Evolutionary conservation across 2,329 filamentous ascomycete genomes (phyloP), one percentile per base, ranked within the genome.

Genomic region (Thelonectria olida): DNA sequence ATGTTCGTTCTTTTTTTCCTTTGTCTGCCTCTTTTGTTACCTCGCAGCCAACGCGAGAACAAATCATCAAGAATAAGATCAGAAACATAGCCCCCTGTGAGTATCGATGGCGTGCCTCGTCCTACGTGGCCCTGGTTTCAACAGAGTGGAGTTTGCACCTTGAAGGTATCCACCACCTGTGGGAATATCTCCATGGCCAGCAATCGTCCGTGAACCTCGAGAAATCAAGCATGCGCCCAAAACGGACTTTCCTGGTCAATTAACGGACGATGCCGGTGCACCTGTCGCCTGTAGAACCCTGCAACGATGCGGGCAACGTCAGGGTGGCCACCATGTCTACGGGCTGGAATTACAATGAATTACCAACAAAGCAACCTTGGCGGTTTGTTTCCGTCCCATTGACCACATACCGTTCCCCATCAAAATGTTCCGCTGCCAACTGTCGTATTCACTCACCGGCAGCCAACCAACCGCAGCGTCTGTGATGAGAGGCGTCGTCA

Each of bases 91-190:
- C 20, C 10, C 25, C 47, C 36, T 12, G 34, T 51, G 20, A 52
- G 47, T 25, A 55, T 45, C 28, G 47, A 61, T 61, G 52, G 58
- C 52, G 52, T 61, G 58, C 52, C 52, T 52, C 28, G 31, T 60
- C 52, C 51, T 47, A 58, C 56, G 63, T 61, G 54, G 50, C 57
- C 58, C 50, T 50, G 38, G 63, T 61, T 64, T 65, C 63, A 41
- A 63, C 50, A 19, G 22, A 49, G 63, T 65, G 61, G 63, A 64
- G 48, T 42, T 51, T 28, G 44, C 20, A 50, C 44, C 56, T 50
- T 59, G 54, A 61, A 34, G 23, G 52, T 45, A 54, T 47, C 45
- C 45, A 56, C 39, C 12, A 41, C 23, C 34, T 17, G 39, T 20
- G 10, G 52, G 41, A 44, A 54, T 54, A 48, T 39, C 41, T 19